A percentile compares a stretch with the other conserved stretches of the same genome.
Evolutionary conservation across 1,139 yeast genomes (phyloP).

Genomic region (Kazachstania sp.): DNA sequence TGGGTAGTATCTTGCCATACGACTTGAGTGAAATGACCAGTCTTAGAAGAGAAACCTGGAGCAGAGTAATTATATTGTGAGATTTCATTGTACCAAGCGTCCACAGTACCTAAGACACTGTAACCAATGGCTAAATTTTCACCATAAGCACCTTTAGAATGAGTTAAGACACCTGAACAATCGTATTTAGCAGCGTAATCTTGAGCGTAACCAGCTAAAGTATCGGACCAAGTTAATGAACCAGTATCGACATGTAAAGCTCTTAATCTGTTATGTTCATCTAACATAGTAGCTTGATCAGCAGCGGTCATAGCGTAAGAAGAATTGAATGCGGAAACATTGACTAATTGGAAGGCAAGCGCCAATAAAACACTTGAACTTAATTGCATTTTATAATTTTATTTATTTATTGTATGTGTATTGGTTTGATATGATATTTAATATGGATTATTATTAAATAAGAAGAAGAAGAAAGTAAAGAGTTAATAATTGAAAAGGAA

Average conservation of each 20-base stretch:
- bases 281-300: constrained; percentile 1
- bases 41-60: constrained; percentile 35
- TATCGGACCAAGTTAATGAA: constrained; percentile 52
- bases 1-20: constrained; percentile 65
- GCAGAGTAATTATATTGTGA: constrained; percentile 44
- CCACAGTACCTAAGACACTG: constrained; percentile 49
- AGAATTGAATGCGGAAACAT: neutral
- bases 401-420: neutral
- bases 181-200: constrained; percentile 54
- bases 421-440: too few relatives aligned
- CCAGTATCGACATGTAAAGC: constrained; percentile 49
- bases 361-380: neutral
- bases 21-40: constrained; percentile 77
- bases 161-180: constrained; percentile 44
- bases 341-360: neutral
- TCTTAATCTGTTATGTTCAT: constrained; percentile 31
- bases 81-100: constrained; percentile 81
- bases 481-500: too few relatives aligned
- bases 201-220: constrained; percentile 57
- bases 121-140: constrained; percentile 81
- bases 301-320: constrained; percentile 5
- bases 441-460: too few relatives aligned
- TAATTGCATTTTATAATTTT: neutral
- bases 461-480: too few relatives aligned
- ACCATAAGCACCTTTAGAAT: constrained; percentile 74